Conservation (phyloP, 2,329 filamentous ascomycete genomes). For the Gnomoniopsis sp. region DNA sequence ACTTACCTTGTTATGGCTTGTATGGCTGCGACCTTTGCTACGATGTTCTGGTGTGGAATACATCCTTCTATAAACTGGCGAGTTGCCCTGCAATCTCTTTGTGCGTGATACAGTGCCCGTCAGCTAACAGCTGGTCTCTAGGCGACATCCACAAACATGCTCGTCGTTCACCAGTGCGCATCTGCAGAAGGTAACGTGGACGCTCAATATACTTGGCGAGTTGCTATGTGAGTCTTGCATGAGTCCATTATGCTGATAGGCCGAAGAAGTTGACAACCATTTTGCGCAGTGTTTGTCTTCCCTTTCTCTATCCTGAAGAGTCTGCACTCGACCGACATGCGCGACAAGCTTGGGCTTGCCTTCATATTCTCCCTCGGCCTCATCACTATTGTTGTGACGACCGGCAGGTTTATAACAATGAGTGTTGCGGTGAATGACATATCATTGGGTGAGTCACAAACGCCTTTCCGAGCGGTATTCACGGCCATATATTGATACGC, state of each 20-base stretch:
- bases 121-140: background rate
- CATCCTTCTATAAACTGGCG: slow-evolving; percentile 3
- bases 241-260: background rate
- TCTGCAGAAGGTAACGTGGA: slow-evolving; percentile 1
- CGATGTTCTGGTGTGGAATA: slow-evolving; percentile 2
- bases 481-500: background rate
- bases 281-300: slow-evolving; percentile 10
- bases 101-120: background rate
- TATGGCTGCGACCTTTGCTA: background rate
- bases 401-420: slow-evolving; percentile 15
- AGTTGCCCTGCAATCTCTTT: background rate
- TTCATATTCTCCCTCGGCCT: slow-evolving; percentile 14
- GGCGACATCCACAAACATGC: slow-evolving; percentile 3
- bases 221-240: background rate
- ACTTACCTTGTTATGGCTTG: slow-evolving; percentile 1
- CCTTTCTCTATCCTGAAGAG: slow-evolving; percentile 13
- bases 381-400: slow-evolving; percentile 15
- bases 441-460: slow-evolving; percentile 2
- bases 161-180: slow-evolving; percentile 9
- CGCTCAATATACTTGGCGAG: background rate
- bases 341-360: slow-evolving; percentile 8
- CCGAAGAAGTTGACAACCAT: background rate
- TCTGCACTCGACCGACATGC: slow-evolving; percentile 3
- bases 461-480: background rate
- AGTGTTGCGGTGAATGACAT: slow-evolving; percentile 13